Base-by-base conservation (phyloP, 768 basidiomycete genomes). In the Kwoniella bestiolae region DNA sequence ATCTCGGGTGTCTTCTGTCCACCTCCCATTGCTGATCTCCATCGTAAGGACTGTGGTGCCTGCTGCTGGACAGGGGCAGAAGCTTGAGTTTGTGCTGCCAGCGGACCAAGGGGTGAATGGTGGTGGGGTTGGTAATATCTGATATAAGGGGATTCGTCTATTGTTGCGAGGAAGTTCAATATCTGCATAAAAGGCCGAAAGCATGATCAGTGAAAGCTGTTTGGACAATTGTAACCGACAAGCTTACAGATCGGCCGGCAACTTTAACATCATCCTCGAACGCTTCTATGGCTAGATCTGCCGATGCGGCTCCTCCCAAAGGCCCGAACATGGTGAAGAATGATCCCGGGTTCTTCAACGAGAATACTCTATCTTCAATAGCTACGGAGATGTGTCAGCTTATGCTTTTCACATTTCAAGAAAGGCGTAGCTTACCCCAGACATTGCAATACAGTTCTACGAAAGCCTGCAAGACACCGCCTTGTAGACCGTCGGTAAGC, bases 321-420 rank as follows among this genome's bases (percentile, higher is more conserved):
- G 94, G 91, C 63, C 91, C 91, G 80, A 89, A 98, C 67, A 93
- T 85, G 67, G 89, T 90, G 81, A 91, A 95, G 85, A 98, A 96
- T 34, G 89, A 82, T 50, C 86, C 85, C 0, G 94, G 94, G 2
- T 86, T 82, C 58, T 90, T 86, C 55, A 93, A 75, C 5, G 89
- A 90, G 84, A 95, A 99, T 8, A 87, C 84, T 75, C 93, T 91
- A 3, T 91, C 86, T 81, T 99, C 95, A 57, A 88, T 84, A 14
- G 91, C 95, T 98, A 52, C 12, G 23, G 28, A 25, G 21, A 12
- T n/a, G 3, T 23, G 32, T 53, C 49, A 46, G 51, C 47, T 29
- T 14, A 23, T 9, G n/a, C 44, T 5, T 18, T 38, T 45, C 21
- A 62, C 11, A 49, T 14, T 9, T 28, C 14, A 28, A 45, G 44